Conservation (phyloP, 225 moss, liverwort and hornwort species). For the Rhytidiadelphus loreus region DNA sequence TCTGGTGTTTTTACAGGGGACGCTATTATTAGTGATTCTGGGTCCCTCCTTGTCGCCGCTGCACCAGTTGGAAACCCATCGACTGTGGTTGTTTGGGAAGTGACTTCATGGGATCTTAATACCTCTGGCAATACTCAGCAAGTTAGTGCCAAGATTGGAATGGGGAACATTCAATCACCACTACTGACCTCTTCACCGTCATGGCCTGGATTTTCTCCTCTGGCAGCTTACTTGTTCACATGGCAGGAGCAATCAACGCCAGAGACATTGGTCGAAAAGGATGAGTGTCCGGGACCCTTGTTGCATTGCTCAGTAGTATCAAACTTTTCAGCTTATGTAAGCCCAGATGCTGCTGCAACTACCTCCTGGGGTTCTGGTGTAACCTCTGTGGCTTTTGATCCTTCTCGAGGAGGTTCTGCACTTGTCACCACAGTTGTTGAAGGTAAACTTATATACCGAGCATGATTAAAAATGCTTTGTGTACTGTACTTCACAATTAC, state of each 20-base stretch:
- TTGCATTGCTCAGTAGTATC: constrained; percentile 85
- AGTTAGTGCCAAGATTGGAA: constrained; percentile 55
- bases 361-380: constrained; percentile 91
- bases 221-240: constrained; percentile 75
- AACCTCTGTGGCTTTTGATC: constrained; percentile 75
- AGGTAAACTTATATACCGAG: constrained; percentile 27
- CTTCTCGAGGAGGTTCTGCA: constrained; percentile 76
- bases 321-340: constrained; percentile 75
- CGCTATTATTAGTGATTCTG: constrained; percentile 62
- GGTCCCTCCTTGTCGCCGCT: constrained; percentile 76
- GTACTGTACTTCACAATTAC: not conserved
- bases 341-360: constrained; percentile 63
- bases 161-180: constrained; percentile 58
- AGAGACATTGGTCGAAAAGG: constrained; percentile 44
- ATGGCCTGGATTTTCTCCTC: constrained; percentile 76
- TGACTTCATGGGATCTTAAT: constrained; percentile 61
- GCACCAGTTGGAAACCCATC: constrained; percentile 93
- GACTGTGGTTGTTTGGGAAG: constrained; percentile 95
- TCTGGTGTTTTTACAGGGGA: constrained; percentile 87
- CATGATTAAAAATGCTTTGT: not conserved
- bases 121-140: constrained; percentile 43
- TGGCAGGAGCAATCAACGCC: constrained; percentile 75
- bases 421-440: constrained; percentile 69
- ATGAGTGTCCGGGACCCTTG: constrained; percentile 61
- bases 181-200: constrained; percentile 50